Percentiles rank a stretch among this genome's conserved stretches.
These are phyloP conservation scores for Penicillium salamii DNA, from an alignment of 495 filamentous ascomycete species.

Conservation along the genomic window DNA sequence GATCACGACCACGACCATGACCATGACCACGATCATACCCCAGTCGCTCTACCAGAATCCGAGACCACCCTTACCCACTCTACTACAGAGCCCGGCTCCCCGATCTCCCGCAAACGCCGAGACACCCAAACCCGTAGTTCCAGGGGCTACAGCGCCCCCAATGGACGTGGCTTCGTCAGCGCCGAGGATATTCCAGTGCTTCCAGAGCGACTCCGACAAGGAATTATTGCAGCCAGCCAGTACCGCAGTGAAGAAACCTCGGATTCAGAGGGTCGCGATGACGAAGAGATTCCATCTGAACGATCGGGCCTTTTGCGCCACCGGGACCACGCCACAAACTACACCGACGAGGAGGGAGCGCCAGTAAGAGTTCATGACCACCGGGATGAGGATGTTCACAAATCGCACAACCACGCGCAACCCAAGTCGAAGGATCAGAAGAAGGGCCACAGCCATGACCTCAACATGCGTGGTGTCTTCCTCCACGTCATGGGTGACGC, in stretches of 20 bases:
- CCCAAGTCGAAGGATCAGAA: conserved; percentile 60
- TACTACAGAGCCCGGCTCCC: conserved; percentile 27
- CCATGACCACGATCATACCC: conserved; percentile 24
- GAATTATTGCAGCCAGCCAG: conserved; percentile 78
- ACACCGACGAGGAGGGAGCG: conserved; percentile 34
- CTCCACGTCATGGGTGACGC: conserved; percentile 96
- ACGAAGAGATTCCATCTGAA: conserved; percentile 41
- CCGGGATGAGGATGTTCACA: conserved; percentile 36
- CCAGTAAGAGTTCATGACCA: conserved; percentile 10
- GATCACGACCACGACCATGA: conserved; percentile 34
- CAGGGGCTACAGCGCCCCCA: conserved; percentile 52
- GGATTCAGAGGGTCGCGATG: conserved; percentile 52
- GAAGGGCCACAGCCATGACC: conserved; percentile 73
- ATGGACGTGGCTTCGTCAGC: conserved; percentile 48
- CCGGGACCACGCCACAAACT: conserved; percentile 35
- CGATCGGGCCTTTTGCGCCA: conserved; percentile 33
- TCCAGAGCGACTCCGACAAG: conserved; percentile 85
- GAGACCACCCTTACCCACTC: conserved; percentile 44
- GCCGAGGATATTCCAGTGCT: conserved; percentile 78
- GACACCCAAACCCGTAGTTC: conserved; percentile 46
- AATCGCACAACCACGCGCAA: conserved; percentile 74
- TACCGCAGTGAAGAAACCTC: conserved; percentile 49
- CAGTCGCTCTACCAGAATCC: conserved; percentile 38
- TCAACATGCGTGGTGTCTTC: conserved; percentile 98
- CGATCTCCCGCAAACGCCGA: conserved; percentile 30